These are phyloP conservation scores for Geotrichum europaeum DNA, from an alignment of 1,139 yeast species.

Conservation along the genomic window DNA sequence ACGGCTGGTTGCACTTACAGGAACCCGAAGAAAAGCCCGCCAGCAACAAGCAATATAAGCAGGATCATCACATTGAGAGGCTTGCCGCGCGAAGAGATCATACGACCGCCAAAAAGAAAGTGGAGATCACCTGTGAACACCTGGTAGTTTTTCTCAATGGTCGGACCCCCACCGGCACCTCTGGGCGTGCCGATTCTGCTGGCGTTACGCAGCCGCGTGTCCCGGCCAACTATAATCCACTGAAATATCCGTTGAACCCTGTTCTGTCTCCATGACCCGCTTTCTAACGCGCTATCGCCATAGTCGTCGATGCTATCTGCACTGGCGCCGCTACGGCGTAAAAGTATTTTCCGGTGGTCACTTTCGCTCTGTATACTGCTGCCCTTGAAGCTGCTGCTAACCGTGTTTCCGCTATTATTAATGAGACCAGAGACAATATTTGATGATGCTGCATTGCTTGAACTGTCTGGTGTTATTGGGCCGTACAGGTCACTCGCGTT, in stretches of 20 bases:
- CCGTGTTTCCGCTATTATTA: neutral
- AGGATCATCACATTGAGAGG: constrained; percentile 39
- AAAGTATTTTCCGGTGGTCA: neutral
- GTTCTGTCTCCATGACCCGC: neutral
- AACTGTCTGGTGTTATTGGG: neutral
- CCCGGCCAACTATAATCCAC: constrained; percentile 11
- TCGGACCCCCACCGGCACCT: constrained; percentile 8
- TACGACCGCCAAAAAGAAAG: constrained; percentile 61
- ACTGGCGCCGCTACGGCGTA: neutral
- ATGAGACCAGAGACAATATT: neutral
- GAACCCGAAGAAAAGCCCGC: constrained; percentile 46
- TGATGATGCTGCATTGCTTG: neutral
- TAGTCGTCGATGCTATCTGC: neutral
- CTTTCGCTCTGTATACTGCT: neutral
- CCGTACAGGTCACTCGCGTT: neutral
- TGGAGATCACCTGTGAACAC: constrained; percentile 39
- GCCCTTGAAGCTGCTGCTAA: neutral
- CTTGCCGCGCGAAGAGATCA: constrained; percentile 39
- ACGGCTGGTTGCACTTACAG: constrained; percentile 30
- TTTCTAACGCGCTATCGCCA: neutral
- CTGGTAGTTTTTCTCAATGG: constrained; percentile 32
- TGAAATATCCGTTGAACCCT: constrained; percentile 2
- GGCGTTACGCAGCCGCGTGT: constrained; percentile 17
- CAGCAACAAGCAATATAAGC: constrained; percentile 40
- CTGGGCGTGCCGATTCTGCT: constrained; percentile 19